Base-by-base conservation (phyloP, 495 filamentous ascomycete species). In the Talaromyces liani region DNA sequence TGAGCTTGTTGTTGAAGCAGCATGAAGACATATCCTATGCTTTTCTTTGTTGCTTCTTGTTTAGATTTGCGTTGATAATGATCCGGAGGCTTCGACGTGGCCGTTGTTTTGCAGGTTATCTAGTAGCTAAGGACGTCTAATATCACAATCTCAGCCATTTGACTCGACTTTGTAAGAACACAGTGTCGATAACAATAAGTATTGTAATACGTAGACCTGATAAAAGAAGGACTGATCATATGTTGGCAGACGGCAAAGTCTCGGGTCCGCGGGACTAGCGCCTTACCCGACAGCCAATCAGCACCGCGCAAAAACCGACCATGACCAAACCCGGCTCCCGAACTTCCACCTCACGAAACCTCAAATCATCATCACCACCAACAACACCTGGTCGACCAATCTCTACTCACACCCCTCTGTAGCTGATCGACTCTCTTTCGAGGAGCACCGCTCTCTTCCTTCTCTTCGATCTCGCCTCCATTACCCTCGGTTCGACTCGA, bases 381-480 rank as follows among this genome's bases (percentile, higher is more conserved):
- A 60, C 71, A 64, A 60, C 71, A 64, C 66, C 69, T 66, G 64
- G 63, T 62, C 62, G 66, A 67, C 67, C 65, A 66, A 56, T 73
- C 74, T 72, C 76, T 71, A 75, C 73, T 74, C 72, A 31, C 65
- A 66, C 65, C 57, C 29, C 64, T 60, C 33, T 24, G 63, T 5
- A 47, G 57, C 69, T 25, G 61, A 63, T 64, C 64, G 61, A 67
- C 58, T 65, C 47, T 65, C 65, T 65, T 41, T 57, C 51, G 49
- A 60, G 58, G 67, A 69, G 67, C 64, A 63, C 59, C 64, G 62
- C 20, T 62, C 60, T 65, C 71, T 64, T 66, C 69, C 68, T 70
- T 62, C 51, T 64, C 8, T 61, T 61, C 25, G 6, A 41, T 51
- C 39, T 53, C 36, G 24, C 24, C 25, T n/a, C 16, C 12, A 31